phyloP scores from a whole-genome alignment of 306 rosid genomes.

The Medicago ruthenica region DNA sequence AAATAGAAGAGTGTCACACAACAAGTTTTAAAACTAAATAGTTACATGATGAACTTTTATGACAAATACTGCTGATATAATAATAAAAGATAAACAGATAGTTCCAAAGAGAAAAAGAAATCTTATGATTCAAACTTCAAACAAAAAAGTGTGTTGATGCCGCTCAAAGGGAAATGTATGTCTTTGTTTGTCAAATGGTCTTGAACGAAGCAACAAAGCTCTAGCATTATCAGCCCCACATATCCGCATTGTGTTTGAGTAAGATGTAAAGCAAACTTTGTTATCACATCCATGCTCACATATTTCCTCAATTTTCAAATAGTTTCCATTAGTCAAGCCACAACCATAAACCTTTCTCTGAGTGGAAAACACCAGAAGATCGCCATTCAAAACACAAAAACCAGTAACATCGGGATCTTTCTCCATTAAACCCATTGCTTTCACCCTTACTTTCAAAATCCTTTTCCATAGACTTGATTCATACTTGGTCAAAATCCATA shows the following conservation, averaged over 20 bases:
- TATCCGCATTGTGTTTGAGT: not conserved
- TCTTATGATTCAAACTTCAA: not conserved
- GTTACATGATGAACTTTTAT: not conserved
- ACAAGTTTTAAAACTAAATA: too few species aligned
- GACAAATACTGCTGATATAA: not conserved
- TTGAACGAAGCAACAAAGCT: not conserved
- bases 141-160: too few species aligned
- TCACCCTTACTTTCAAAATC: conserved; percentile 20
- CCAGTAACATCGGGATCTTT: not conserved
- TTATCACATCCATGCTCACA: conserved; percentile 25
- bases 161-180: too few species aligned
- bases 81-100: too few species aligned
- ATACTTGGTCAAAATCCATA: conserved; percentile 10
- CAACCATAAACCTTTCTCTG: conserved; percentile 1
- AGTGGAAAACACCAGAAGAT: conserved; percentile 9
- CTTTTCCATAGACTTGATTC: not conserved
- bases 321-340: not conserved
- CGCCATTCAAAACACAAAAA: conserved; percentile 20
- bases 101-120: too few species aligned
- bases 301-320: conserved; percentile 10
- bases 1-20: not conserved
- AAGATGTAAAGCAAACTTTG: not conserved
- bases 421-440: conserved; percentile 25
- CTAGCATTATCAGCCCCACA: not conserved
- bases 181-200: not conserved